phyloP scores from a whole-genome alignment of 306 rosid genomes.

The Acacia confusa region DNA sequence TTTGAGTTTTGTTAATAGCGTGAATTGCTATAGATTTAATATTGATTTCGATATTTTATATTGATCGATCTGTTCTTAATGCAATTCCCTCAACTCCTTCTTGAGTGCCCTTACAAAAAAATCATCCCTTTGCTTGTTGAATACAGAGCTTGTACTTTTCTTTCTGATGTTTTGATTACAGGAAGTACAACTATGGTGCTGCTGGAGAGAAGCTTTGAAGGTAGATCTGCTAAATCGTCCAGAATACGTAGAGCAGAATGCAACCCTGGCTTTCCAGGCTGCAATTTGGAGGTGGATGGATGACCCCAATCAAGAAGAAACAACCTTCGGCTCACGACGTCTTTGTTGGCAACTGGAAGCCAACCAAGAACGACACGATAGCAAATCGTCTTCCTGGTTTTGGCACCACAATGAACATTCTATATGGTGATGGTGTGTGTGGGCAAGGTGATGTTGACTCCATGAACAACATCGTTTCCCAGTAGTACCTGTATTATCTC shows the following conservation, averaged over 20 bases:
- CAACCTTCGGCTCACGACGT: slow-evolving; percentile 88
- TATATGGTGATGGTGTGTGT: slow-evolving; percentile 71
- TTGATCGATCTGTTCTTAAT: neutral
- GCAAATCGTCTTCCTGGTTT: slow-evolving; percentile 77
- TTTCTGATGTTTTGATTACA: slow-evolving; percentile 28
- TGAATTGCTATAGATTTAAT: neutral
- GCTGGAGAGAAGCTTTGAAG: slow-evolving; percentile 74
- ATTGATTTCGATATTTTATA: neutral
- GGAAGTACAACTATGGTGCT: slow-evolving; percentile 94
- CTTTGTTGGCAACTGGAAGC: slow-evolving; percentile 93
- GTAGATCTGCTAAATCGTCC: slow-evolving; percentile 75
- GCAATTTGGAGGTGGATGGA: slow-evolving; percentile 97
- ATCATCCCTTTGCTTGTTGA: slow-evolving; percentile 20
- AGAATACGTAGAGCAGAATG: slow-evolving; percentile 93
- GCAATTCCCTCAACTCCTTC: neutral
- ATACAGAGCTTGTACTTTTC: slow-evolving; percentile 14
- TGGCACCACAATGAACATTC: slow-evolving; percentile 89
- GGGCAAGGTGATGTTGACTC: slow-evolving; percentile 77
- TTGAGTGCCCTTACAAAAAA: neutral
- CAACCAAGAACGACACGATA: slow-evolving; percentile 82
- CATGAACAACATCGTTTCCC: slow-evolving; percentile 82
- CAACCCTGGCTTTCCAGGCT: slow-evolving; percentile 90
- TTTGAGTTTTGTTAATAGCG: neutral
- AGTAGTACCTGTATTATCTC: slow-evolving; percentile 70
- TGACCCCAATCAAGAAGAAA: slow-evolving; percentile 66